A percentile compares a stretch with the other conserved stretches of the same genome.
These are phyloP conservation scores for Xylaria longipes DNA, from an alignment of 495 filamentous ascomycete genomes.

Conservation along the genomic window DNA sequence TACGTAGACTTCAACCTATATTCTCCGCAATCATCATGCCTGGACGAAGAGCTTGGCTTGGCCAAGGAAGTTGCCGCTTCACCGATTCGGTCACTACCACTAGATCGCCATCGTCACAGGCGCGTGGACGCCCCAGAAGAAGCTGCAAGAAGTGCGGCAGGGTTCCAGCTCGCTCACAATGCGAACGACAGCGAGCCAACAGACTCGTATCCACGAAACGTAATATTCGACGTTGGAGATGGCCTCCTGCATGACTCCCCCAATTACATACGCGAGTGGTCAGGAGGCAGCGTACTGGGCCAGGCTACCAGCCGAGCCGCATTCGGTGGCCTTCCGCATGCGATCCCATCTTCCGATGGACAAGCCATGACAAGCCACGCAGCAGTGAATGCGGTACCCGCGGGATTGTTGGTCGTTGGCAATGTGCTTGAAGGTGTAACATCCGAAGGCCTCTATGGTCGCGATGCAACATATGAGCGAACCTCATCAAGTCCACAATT, in stretches of 20 bases:
- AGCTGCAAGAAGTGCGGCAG: not conserved
- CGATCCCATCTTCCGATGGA: not conserved
- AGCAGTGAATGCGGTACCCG: not conserved
- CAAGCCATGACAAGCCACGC: not conserved
- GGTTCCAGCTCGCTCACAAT: not conserved
- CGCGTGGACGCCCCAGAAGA: not conserved
- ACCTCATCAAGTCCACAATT: not conserved
- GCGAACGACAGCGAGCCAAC: not conserved
- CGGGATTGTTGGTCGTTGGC: not conserved
- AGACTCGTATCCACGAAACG: not conserved
- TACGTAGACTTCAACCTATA: conserved; percentile 60
- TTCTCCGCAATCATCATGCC: conserved; percentile 51
- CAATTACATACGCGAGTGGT: not conserved
- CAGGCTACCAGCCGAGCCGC: not conserved
- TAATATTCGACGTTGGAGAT: not conserved
- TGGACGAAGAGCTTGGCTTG: conserved; percentile 49
- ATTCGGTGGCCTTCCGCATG: not conserved
- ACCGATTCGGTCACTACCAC: conserved; percentile 25
- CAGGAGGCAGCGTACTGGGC: not conserved
- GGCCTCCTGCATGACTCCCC: not conserved
- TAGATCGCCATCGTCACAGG: conserved; percentile 1
- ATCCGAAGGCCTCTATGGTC: conserved; percentile 16
- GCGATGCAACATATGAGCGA: not conserved
- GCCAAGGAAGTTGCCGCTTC: conserved; percentile 34
- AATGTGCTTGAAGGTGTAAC: not conserved